Conservation (phyloP, 768 basidiomycete genomes). For the Gautieria morchelliformis region DNA sequence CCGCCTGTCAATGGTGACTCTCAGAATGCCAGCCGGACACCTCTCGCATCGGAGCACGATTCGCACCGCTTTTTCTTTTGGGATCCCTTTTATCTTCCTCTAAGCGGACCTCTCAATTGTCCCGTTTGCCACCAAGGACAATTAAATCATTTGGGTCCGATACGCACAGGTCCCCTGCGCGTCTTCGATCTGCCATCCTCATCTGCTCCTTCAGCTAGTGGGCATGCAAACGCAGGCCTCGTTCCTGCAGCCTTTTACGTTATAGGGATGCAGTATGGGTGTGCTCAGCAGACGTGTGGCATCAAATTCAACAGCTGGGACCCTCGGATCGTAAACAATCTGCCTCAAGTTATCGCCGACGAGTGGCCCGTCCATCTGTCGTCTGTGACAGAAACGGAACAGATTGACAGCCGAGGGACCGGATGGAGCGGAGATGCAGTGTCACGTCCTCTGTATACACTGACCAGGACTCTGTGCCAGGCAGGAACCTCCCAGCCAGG, state of each 20-base stretch:
- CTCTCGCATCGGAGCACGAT: not conserved
- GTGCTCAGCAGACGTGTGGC: slow-evolving; percentile 17
- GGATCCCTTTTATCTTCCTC: slow-evolving; percentile 76
- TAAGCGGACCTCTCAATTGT: slow-evolving; percentile 66
- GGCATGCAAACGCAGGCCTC: not conserved
- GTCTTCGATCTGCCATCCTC: slow-evolving; percentile 59
- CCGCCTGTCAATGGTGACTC: not conserved
- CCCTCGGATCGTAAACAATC: not conserved
- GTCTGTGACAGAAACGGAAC: not conserved
- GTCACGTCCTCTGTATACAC: slow-evolving; percentile 1
- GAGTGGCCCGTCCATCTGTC: slow-evolving; percentile 3
- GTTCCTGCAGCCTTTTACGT: slow-evolving; percentile 46
- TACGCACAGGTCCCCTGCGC: slow-evolving; percentile 65
- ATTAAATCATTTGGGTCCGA: slow-evolving; percentile 59
- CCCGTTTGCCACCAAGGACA: slow-evolving; percentile 47
- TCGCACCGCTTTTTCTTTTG: slow-evolving; percentile 72
- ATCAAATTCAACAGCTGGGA: slow-evolving; percentile 3
- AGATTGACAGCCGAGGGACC: not conserved
- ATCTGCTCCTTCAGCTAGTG: not conserved
- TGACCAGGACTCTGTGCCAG: not conserved
- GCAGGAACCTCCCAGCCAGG: not conserved
- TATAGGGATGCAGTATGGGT: slow-evolving; percentile 76
- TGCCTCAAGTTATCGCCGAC: slow-evolving; percentile 4
- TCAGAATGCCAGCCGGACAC: not conserved
- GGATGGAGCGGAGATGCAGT: slow-evolving; percentile 6